A percentile compares a stretch with the other conserved stretches of the same genome.
These are phyloP conservation scores for Bruguiera sexangula DNA, from an alignment of 345 rosid species.

Conservation along the genomic window DNA sequence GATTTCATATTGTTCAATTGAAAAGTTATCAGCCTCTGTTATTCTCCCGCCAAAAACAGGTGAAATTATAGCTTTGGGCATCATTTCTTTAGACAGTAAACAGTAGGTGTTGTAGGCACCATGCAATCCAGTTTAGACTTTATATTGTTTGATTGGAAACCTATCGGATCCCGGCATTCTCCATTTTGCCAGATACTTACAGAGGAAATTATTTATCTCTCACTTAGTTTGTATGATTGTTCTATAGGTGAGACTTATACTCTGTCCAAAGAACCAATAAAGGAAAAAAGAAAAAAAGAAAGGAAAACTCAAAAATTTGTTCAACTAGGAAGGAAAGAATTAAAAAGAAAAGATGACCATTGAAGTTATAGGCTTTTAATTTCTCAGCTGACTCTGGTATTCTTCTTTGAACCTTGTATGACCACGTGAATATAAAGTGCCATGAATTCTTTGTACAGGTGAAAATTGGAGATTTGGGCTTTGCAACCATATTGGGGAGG, in stretches of 20 bases:
- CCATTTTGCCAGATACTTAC: not conserved
- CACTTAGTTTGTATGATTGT: not conserved
- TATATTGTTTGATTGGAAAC: not conserved
- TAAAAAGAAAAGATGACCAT: too few relatives aligned
- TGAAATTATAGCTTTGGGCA: not conserved
- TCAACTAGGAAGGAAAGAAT: too few relatives aligned
- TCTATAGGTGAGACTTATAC: too few relatives aligned
- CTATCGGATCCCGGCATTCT: not conserved
- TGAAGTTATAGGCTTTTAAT: not conserved
- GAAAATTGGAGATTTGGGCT: slow-evolving; percentile 73
- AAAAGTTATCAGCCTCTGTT: too few relatives aligned
- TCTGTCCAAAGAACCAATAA: too few relatives aligned
- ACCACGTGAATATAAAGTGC: slow-evolving; percentile 2
- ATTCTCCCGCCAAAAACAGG: too few relatives aligned
- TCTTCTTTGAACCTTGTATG: slow-evolving; percentile 1
- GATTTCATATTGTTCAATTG: too few relatives aligned
- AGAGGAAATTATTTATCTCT: not conserved
- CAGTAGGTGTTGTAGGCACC: not conserved
- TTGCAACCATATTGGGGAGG: slow-evolving; percentile 60
- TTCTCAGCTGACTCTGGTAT: not conserved
- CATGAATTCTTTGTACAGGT: slow-evolving; percentile 29
- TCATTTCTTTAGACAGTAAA: not conserved
- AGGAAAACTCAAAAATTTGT: too few relatives aligned
- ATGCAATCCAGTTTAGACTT: not conserved
- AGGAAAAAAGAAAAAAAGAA: too few relatives aligned